Evolutionary conservation across 257 asterid species (phyloP), one percentile per base, ranked within the genome.

Genomic region (Oldenlandia corymbosa): DNA sequence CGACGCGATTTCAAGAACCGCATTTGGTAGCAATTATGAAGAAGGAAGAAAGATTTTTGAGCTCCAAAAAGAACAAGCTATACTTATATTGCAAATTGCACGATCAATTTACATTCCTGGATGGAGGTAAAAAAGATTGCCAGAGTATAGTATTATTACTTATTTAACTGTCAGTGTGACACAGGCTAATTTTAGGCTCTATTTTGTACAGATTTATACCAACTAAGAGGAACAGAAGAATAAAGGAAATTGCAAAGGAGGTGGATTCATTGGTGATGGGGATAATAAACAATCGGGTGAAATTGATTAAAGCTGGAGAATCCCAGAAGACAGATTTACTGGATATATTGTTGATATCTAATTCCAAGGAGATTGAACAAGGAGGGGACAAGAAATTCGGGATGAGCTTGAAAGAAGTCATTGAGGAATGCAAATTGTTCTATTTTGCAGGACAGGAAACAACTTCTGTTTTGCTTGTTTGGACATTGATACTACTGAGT

Each of bases 401-500:
- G 18, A 74, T 74, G 75, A 74, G 69, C 28, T 31, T 66, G 2
- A 23, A 64, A 37, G 79, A 69, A 16, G 75, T 74, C 2, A 21
- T 74, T 21, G 75, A 69, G 16, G 79, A 69, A 32, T 74, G 75
- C 72, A 74, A 74, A 48, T 24, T 69, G 10, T 74, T 74, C 34
- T 74, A 69, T 46, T 69, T n/a, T 21, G 79, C 62, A 0, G 79
- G 79, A 9, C 75, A 69, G 16, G 79, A 74, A 62, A 69, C 79
- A 0, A 69, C 75, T 1, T 37, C 75, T 26, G 55, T 41, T 16
- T 43, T 74, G 62, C 75, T 74, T 13, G 69, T 39, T 2, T 74
- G 79, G 75, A 65, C 75, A 0, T 34, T 74, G 47, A 69, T 69
- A 51, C 42, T 69, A 17, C 59, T 74, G 24, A 56, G 69, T 30